These are phyloP conservation scores for Yarrowia porcina DNA, from an alignment of 805 yeast species.

Conservation along the genomic window DNA sequence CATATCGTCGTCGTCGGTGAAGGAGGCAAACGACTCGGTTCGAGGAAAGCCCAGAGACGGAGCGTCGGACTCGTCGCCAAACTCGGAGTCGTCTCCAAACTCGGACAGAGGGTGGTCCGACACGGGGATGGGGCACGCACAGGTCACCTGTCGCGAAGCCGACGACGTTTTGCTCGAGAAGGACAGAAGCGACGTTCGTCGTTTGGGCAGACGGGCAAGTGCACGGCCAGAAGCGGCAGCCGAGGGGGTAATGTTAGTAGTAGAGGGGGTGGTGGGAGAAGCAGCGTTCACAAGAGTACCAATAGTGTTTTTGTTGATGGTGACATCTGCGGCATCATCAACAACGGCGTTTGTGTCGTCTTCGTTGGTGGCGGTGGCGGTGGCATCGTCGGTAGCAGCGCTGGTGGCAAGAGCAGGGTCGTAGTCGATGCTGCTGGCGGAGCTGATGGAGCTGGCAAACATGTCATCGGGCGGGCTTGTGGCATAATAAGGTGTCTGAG, in stretches of 20 bases:
- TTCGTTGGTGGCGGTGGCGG: background rate
- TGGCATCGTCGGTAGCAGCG: background rate
- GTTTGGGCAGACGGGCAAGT: background rate
- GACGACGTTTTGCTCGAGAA: constrained; percentile 3
- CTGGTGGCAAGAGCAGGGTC: constrained; percentile 1
- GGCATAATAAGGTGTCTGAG: constrained; percentile 2
- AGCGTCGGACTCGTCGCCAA: constrained; percentile 25
- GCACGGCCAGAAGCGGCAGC: constrained; percentile 1
- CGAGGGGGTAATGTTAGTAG: background rate
- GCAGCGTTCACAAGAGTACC: background rate
- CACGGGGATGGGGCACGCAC: constrained; percentile 17
- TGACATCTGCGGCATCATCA: background rate
- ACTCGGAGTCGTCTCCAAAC: constrained; percentile 25
- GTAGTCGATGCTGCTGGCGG: constrained; percentile 7
- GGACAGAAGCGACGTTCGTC: constrained; percentile 10
- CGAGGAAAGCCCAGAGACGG: background rate
- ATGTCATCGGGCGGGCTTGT: constrained; percentile 11
- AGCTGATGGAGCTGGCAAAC: constrained; percentile 2
- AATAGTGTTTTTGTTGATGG: background rate
- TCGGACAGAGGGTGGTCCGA: constrained; percentile 20
- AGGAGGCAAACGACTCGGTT: constrained; percentile 14
- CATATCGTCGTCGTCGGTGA: constrained; percentile 18
- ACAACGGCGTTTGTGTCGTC: background rate
- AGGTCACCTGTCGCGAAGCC: background rate
- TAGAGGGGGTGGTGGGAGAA: background rate